phyloP scores from a whole-genome alignment of 208 protist genomes.

The Acanthamoeba culbertsoni region DNA sequence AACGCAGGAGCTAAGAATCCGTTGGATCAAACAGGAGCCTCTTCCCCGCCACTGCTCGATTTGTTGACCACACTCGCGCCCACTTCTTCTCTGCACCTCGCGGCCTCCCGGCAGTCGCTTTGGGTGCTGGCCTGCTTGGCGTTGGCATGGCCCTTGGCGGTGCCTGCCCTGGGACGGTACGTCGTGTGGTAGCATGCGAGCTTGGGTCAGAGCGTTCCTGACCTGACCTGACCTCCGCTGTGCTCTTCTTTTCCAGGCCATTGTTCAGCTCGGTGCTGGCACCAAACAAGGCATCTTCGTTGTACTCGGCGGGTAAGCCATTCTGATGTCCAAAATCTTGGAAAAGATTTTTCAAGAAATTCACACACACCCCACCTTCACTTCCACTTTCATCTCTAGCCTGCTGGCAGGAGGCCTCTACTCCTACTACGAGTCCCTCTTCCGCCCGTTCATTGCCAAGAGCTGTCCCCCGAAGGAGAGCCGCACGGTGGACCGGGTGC shows the following conservation, averaged over 20 bases:
- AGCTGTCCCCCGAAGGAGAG: background rate
- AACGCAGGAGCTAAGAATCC: background rate
- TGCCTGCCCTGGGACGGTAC: conserved; percentile 1
- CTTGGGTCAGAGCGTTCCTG: no score
- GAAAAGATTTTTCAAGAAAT: no score
- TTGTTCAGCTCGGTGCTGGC: background rate
- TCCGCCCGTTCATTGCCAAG: background rate
- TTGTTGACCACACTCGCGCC: background rate
- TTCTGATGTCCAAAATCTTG: no score
- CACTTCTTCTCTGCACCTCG: background rate
- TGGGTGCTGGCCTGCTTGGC: background rate
- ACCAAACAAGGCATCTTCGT: background rate
- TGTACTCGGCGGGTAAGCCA: background rate
- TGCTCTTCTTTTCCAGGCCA: background rate
- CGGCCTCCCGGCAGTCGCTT: background rate
- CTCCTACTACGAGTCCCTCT: conserved; percentile 3
- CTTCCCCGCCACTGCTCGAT: background rate
- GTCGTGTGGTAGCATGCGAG: no score
- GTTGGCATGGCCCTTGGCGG: conserved; percentile 16
- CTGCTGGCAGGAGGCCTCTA: background rate
- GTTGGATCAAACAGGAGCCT: background rate
- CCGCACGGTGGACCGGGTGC: background rate
- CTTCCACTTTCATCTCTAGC: background rate
- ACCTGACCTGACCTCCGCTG: background rate
- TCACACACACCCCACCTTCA: background rate